Conservation (phyloP, 2,329 filamentous ascomycete genomes). For the Curvularia sp. region DNA sequence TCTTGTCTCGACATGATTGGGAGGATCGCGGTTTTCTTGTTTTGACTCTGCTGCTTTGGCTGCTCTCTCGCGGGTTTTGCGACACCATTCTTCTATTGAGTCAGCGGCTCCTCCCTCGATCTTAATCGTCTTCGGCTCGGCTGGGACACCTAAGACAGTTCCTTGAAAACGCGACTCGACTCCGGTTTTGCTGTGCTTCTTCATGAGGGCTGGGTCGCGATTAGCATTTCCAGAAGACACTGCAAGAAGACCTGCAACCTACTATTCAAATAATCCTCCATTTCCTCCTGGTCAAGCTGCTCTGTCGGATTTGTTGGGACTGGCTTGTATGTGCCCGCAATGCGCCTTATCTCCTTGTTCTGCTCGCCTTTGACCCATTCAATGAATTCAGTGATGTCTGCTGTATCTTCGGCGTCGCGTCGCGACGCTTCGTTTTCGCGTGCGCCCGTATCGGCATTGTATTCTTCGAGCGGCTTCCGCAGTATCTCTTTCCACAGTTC, state of each 20-base stretch:
- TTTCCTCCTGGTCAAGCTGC: constrained; percentile 54
- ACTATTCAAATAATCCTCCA: constrained; percentile 59
- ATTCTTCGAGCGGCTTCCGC: constrained; percentile 54
- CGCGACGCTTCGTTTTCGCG: constrained; percentile 54
- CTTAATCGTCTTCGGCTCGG: constrained; percentile 73
- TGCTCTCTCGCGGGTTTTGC: constrained; percentile 41
- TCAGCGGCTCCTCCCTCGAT: constrained; percentile 79
- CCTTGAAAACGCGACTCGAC: constrained; percentile 87
- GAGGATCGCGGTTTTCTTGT: constrained; percentile 32
- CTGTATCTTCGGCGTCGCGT: constrained; percentile 73
- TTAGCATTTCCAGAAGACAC: constrained; percentile 23
- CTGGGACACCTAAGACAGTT: constrained; percentile 78
- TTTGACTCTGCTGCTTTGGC: constrained; percentile 33
- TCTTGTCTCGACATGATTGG: constrained; percentile 25
- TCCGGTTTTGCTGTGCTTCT: constrained; percentile 88
- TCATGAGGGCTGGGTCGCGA: constrained; percentile 73
- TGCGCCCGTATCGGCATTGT: constrained; percentile 51
- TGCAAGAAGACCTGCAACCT: constrained; percentile 16
- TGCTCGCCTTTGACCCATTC: constrained; percentile 77
- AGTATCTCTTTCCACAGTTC: constrained; percentile 68
- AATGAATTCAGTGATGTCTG: constrained; percentile 79
- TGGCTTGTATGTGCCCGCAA: constrained; percentile 71
- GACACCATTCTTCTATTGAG: constrained; percentile 71
- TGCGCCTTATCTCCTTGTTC: constrained; percentile 80
- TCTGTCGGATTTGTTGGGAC: constrained; percentile 53